Percentiles rank a stretch among this genome's conserved stretches.
phyloP scores from a whole-genome alignment of 164 flowering plant species.

The Macadamia tetraphylla region DNA sequence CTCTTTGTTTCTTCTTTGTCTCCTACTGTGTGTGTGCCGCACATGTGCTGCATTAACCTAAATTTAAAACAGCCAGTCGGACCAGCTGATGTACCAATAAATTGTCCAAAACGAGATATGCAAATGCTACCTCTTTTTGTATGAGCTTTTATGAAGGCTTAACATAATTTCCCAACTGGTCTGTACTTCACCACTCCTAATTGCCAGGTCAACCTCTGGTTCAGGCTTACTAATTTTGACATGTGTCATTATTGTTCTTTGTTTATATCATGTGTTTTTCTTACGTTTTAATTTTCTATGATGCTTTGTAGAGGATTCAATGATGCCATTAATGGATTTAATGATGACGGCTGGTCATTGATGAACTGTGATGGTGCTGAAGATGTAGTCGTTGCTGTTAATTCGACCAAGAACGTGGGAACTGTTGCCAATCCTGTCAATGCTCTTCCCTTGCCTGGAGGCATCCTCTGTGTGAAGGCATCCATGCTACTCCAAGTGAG shows the following conservation, averaged over 20 bases:
- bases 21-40: neutral
- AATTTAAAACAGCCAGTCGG: neutral
- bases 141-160: too few relatives aligned
- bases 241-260: neutral
- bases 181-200: too few relatives aligned
- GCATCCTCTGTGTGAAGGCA: constrained; percentile 73
- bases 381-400: constrained; percentile 54
- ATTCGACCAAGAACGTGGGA: constrained; percentile 40
- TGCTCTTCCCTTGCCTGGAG: constrained; percentile 42
- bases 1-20: neutral
- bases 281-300: too few relatives aligned
- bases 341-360: constrained; percentile 67
- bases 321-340: constrained; percentile 53
- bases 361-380: constrained; percentile 58
- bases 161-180: too few relatives aligned
- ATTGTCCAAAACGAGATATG: too few relatives aligned
- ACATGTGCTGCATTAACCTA: too few relatives aligned
- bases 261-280: too few relatives aligned
- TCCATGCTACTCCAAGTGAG: constrained; percentile 74
- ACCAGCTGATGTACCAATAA: neutral
- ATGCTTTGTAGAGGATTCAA: neutral
- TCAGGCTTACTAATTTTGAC: too few relatives aligned
- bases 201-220: too few relatives aligned
- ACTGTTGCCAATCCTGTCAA: constrained; percentile 22
- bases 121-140: too few relatives aligned